Evolutionary conservation across 805 yeast genomes (phyloP).

Genomic region (Kuraishia floccosa): DNA sequence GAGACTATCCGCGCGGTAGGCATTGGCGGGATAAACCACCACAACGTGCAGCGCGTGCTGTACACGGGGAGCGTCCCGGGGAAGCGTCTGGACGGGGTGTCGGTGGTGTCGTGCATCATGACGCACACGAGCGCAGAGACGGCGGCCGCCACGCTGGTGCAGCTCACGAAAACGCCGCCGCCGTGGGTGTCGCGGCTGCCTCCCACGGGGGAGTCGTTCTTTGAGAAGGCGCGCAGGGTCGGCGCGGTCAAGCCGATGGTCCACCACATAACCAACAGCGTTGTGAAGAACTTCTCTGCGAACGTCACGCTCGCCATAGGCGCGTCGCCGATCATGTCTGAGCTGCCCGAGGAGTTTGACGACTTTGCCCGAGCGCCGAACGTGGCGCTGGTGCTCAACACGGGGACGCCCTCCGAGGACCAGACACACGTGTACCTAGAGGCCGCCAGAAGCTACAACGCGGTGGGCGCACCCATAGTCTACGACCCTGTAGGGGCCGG

Average conservation of each 20-base stretch:
- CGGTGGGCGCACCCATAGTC: slow-evolving; percentile 46
- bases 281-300: slow-evolving; percentile 84
- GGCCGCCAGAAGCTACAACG: slow-evolving; percentile 53
- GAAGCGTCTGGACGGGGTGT: slow-evolving; percentile 61
- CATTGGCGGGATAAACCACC: slow-evolving; percentile 67
- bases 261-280: slow-evolving; percentile 82
- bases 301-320: slow-evolving; percentile 78
- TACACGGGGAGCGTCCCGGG: slow-evolving; percentile 35
- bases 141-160: slow-evolving; percentile 31
- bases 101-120: slow-evolving; percentile 82
- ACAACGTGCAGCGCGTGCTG: slow-evolving; percentile 49
- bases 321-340: slow-evolving; percentile 86
- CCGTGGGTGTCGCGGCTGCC: slow-evolving; percentile 9
- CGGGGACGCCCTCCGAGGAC: slow-evolving; percentile 55
- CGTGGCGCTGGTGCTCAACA: slow-evolving; percentile 51
- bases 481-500: slow-evolving; percentile 95
- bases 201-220: neutral
- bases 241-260: slow-evolving; percentile 41
- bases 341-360: slow-evolving; percentile 50
- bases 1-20: slow-evolving; percentile 49
- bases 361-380: slow-evolving; percentile 51
- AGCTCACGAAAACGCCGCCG: slow-evolving; percentile 17
- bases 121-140: slow-evolving; percentile 40
- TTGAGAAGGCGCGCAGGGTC: slow-evolving; percentile 4
- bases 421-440: slow-evolving; percentile 27